Percentiles rank a stretch among this genome's conserved stretches.
Evolutionary conservation across 768 basidiomycete genomes (phyloP).

Genomic region (Mycena galericulata): DNA sequence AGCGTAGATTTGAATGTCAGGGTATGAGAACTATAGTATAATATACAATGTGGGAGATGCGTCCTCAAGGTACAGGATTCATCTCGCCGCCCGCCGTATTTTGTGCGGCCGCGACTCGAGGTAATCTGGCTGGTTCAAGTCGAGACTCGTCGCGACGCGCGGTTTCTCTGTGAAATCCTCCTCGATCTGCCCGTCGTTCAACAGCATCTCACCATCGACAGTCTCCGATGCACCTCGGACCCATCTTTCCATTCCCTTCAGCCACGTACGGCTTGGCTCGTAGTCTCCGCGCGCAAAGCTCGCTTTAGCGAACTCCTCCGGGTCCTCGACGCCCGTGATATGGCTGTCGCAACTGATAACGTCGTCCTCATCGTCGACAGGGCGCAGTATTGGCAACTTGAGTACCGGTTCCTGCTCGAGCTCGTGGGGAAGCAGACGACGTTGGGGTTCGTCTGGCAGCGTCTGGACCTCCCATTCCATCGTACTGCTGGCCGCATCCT

Average conservation of each 20-base stretch:
- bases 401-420: neutral
- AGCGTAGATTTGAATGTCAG: no score
- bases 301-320: slow-evolving; percentile 9
- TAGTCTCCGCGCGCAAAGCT: neutral
- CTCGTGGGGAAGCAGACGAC: slow-evolving; percentile 14
- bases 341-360: slow-evolving; percentile 7
- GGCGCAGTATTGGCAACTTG: neutral
- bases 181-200: slow-evolving; percentile 6
- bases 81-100: no score
- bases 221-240: neutral
- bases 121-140: slow-evolving; percentile 12
- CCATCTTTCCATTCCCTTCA: neutral
- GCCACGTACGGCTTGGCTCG: neutral
- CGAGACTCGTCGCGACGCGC: slow-evolving; percentile 16
- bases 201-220: neutral
- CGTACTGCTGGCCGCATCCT: slow-evolving; percentile 1
- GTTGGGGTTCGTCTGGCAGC: neutral
- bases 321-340: slow-evolving; percentile 4
- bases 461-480: slow-evolving; percentile 18
- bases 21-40: no score
- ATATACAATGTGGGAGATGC: no score
- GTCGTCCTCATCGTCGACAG: neutral
- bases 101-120: no score
- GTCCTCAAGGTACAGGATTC: no score
- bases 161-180: slow-evolving; percentile 11